Base-by-base conservation (phyloP, 2,329 filamentous ascomycete species). In the Neonectria punicea region DNA sequence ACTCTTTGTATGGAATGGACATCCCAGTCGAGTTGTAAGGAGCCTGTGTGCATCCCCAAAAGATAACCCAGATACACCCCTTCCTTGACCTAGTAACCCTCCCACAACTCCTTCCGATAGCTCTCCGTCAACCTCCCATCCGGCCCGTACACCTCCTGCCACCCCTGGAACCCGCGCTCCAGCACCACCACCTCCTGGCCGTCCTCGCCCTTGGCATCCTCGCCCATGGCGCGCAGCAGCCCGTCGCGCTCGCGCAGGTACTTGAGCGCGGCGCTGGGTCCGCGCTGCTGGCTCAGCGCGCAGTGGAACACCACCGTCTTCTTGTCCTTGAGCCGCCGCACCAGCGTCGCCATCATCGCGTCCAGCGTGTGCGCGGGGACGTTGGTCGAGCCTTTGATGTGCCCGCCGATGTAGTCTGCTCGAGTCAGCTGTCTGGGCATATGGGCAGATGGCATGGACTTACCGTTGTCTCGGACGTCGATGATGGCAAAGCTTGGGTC, bases 251-350 rank as follows among this genome's bases (percentile, higher is more conserved):
- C 92, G 39, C 92, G 83, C 66, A 94, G 72, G 78, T 98, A 98
- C 74, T 86, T 85, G 71, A 97, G 81, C 4, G 96, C 96, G 4
- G 95, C 94, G 55, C 87, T 87, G 0, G 96, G 96, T 0, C 96
- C 96, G 1, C 96, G 86, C 81, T 97, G 92, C 82, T 98, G 96
- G 71, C 92, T 95, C 60, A 98, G 83, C 18, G 93, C 92, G 80
- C 96, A 99, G 82, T 99, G 96, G 79, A 99, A 99, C 1, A 99
- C 88, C 14, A 99, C 93, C 11, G 87, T 91, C 61, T 96, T 88
- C 79, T 93, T 94, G 75, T 91, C 89, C 69, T 89, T 83, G 53
- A 98, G 86, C 47, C 87, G 89, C 61, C 93, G 89, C 13, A 97
- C 85, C n/a, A 99, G 88, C 68, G 94, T 93, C 0, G 94, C 92